Evolutionary conservation across 176 grass and related monocot genomes (phyloP).

Genomic region (Zea mays): Zm-B73-REFERENCE-NAM-5.0 NC_050100.1:2236001-2236500

Average conservation of each 20-base stretch:
- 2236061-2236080: background rate
- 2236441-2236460: conserved; percentile 80
- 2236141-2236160: background rate
- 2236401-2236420: conserved; percentile 91
- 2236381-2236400: conserved; percentile 89
- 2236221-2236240: background rate
- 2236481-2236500: conserved; percentile 75
- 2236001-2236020: background rate
- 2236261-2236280: conserved; percentile 98
- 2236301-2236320: conserved; percentile 97
- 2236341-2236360: conserved; percentile 96
- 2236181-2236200: background rate
- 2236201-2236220: too few relatives aligned
- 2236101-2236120: conserved; percentile 12
- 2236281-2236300: conserved; percentile 98
- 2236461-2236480: conserved; percentile 93
- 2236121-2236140: conserved; percentile 19
- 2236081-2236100: background rate
- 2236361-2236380: conserved; percentile 85
- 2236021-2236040: background rate
- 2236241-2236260: conserved; percentile 37
- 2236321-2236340: conserved; percentile 92
- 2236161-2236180: background rate
- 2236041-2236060: background rate
- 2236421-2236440: conserved; percentile 72